Evolutionary conservation across 306 rosid species (phyloP).

Genomic region (Luffa acutangula): DNA sequence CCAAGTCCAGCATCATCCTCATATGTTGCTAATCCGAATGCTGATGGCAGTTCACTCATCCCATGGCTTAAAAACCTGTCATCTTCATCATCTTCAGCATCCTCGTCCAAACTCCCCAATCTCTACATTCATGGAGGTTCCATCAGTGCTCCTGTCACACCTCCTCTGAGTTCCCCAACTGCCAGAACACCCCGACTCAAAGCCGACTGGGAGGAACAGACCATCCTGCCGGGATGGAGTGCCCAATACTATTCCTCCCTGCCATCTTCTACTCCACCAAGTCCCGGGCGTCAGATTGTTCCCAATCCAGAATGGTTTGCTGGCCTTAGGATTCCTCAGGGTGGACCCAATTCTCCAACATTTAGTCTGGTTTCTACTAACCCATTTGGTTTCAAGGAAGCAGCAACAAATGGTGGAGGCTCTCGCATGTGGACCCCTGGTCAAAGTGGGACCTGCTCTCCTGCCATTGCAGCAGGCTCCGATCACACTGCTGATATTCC

Average conservation of each 20-base stretch:
- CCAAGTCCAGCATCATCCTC: slow-evolving; percentile 74
- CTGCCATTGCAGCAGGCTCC: slow-evolving; percentile 61
- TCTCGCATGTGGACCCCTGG: slow-evolving; percentile 87
- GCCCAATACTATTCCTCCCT: slow-evolving; percentile 46
- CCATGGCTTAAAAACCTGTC: slow-evolving; percentile 93
- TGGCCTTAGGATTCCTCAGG: slow-evolving; percentile 55
- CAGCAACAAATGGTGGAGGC: slow-evolving; percentile 43
- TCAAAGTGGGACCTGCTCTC: slow-evolving; percentile 88
- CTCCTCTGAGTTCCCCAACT: slow-evolving; percentile 88
- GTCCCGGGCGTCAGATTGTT: slow-evolving; percentile 60
- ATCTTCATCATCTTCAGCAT: slow-evolving; percentile 59
- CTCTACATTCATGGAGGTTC: slow-evolving; percentile 52
- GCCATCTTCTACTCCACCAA: slow-evolving; percentile 78
- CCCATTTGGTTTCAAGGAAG: slow-evolving; percentile 76
- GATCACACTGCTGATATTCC: slow-evolving; percentile 74
- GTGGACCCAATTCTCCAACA: slow-evolving; percentile 67
- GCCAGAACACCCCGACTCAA: slow-evolving; percentile 55
- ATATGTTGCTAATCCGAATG: slow-evolving; percentile 40
- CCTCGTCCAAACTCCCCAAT: slow-evolving; percentile 60
- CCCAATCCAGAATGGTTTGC: slow-evolving; percentile 66
- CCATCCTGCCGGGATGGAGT: slow-evolving; percentile 32
- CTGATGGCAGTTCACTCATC: slow-evolving; percentile 62
- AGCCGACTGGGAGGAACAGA: slow-evolving; percentile 51
- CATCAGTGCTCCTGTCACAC: slow-evolving; percentile 85
- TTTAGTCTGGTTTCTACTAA: slow-evolving; percentile 67